These are phyloP conservation scores for Cryptosporidium parvum DNA, from an alignment of 169 alveolate genomes.

Conservation along the genomic window DNA sequence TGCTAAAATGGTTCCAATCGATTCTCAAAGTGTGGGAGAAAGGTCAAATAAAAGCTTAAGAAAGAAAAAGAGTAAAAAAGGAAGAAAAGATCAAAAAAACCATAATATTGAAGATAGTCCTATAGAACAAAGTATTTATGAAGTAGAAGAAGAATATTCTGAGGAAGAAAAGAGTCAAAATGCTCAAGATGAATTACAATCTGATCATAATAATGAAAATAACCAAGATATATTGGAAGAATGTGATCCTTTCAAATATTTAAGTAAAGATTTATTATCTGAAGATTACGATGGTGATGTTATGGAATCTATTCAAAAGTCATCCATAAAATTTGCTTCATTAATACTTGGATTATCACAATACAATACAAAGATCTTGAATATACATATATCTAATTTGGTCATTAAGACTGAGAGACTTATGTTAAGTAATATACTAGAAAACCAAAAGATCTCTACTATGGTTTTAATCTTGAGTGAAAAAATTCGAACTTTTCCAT, in stretches of 20 bases:
- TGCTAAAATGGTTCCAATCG: conserved; percentile 52
- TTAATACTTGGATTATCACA: conserved; percentile 33
- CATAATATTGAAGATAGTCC: not conserved
- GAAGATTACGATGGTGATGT: conserved; percentile 48
- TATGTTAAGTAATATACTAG: conserved; percentile 15
- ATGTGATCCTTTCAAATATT: conserved; percentile 38
- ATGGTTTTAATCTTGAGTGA: conserved; percentile 15
- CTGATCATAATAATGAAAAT: not conserved
- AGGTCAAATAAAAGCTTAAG: not conserved
- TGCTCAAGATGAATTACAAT: not conserved
- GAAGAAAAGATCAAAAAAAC: not conserved
- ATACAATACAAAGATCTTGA: conserved; percentile 26
- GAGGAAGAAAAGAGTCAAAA: not conserved
- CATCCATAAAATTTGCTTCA: conserved; percentile 17
- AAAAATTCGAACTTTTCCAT: conserved; percentile 34
- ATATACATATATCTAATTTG: conserved; percentile 42
- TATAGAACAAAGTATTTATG: not conserved
- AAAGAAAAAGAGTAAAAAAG: not conserved
- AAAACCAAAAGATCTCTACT: conserved; percentile 1
- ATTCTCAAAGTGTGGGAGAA: not conserved
- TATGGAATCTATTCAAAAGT: conserved; percentile 68
- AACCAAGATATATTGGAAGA: conserved; percentile 2
- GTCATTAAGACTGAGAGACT: conserved; percentile 61
- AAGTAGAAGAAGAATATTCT: not conserved
- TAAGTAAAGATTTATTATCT: conserved; percentile 21